Evolutionary conservation across 768 basidiomycete species (phyloP), one percentile per base, ranked within the genome.

Genomic region (Wakefieldia striispora): DNA sequence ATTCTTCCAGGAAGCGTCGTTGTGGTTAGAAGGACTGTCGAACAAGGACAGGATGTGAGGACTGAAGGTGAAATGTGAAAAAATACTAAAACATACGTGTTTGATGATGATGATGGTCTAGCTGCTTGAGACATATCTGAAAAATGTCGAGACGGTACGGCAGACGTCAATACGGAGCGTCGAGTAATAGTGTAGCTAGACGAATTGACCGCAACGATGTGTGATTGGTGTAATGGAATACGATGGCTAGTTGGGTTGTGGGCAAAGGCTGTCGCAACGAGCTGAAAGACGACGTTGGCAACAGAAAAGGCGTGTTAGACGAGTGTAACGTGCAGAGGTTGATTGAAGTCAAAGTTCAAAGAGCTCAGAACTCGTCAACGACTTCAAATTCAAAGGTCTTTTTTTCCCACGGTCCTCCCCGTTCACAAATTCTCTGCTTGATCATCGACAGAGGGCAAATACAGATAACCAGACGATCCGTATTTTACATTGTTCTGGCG

Each of bases 1-100:
- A 36, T 77, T 63, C 71, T 87, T 91, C 91, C 91, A 97, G 61
- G 69, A 58, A 24, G 66, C 35, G 34, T 70, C 66, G 38, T 50
- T 64, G 55, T 56, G 68, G 47, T 56, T 68, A 43, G 66, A 54
- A 52, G 60, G 45, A 29, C 68, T 68, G 46, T 26, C 21, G 43
- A 54, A 35, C 27, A 37, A 43, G 40, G 14, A 41, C 44, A 40
- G 31, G 13, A 41, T 16, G 33, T 51, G 44, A 55, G 43, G 14
- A 45, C 31, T 2, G 27, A 47, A 7, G 10, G 13, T 10, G 47
- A 51, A 33, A 40, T 46, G 8, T 27, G 1, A 17, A 43, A 49
- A 27, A 45, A 40, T 26, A 42, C 1, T 20, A 27, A 13, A 10
- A 59, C 60, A 40, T 23, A 68, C 64, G 66, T 62, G 51, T 52